Percentiles rank a stretch among this genome's conserved stretches.
Evolutionary conservation across 2,329 filamentous ascomycete genomes (phyloP).

Genomic region (Didymellaceae sp.): DNA sequence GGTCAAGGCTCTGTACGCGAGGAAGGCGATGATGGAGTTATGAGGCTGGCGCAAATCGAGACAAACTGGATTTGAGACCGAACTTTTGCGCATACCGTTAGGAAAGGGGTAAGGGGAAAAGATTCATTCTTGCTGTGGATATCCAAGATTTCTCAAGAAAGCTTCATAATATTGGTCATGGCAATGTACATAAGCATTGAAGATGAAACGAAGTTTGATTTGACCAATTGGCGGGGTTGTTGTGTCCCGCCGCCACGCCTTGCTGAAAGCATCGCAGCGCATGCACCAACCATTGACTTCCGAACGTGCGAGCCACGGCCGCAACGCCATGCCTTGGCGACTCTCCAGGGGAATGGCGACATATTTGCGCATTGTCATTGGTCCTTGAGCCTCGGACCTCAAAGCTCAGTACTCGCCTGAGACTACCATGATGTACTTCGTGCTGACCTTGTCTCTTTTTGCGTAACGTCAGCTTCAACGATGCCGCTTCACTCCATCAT

Average conservation of each 20-base stretch:
- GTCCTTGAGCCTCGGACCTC: neutral
- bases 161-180: too few species aligned
- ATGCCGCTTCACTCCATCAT: conserved; percentile 32
- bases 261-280: neutral
- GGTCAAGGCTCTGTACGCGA: too few species aligned
- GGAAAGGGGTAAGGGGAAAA: too few species aligned
- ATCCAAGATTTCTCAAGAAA: too few species aligned
- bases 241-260: neutral
- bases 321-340: conserved; percentile 24
- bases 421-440: neutral
- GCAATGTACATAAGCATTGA: too few species aligned
- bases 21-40: too few species aligned
- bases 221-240: neutral
- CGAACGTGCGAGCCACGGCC: conserved; percentile 2
- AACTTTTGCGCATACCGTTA: too few species aligned
- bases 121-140: too few species aligned
- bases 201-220: too few species aligned
- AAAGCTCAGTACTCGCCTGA: neutral
- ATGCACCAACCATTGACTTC: neutral
- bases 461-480: conserved; percentile 2
- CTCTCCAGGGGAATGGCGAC: conserved; percentile 19
- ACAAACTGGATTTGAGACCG: too few species aligned
- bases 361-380: conserved; percentile 20
- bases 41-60: too few species aligned
- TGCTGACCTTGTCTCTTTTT: neutral